Conservation (phyloP, 768 basidiomycete genomes). For the Mycena vulgaris region DNA sequence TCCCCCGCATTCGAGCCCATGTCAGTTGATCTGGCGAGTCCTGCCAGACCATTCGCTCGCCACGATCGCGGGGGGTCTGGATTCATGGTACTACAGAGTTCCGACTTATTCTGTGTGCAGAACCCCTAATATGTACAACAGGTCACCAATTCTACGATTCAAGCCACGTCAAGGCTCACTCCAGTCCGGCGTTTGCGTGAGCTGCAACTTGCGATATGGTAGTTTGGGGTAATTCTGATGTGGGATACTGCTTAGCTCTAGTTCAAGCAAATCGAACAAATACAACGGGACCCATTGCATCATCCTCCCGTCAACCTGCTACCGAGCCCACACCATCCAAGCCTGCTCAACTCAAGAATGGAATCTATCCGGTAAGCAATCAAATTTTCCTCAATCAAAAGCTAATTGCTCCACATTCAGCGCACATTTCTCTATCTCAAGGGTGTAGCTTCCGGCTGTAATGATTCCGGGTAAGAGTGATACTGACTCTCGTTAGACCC, state of each 20-base stretch:
- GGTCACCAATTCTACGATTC: background rate
- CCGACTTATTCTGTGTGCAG: background rate
- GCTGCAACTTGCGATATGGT: too few relatives aligned
- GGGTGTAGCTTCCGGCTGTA: background rate
- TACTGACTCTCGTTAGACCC: too few relatives aligned
- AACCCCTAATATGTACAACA: background rate
- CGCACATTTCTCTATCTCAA: background rate
- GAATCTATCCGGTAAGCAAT: slow-evolving; percentile 5
- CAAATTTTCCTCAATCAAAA: background rate
- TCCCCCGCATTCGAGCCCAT: background rate
- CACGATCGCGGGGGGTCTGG: background rate
- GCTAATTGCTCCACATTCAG: background rate
- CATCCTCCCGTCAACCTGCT: slow-evolving; percentile 5
- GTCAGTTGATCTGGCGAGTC: too few relatives aligned
- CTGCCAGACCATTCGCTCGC: background rate
- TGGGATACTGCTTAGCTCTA: background rate
- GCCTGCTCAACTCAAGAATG: background rate
- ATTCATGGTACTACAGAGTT: background rate
- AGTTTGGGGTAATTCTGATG: too few relatives aligned
- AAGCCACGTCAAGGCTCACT: background rate
- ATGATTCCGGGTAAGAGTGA: background rate
- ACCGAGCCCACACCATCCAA: background rate
- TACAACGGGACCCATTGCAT: background rate
- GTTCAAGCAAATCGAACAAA: background rate
- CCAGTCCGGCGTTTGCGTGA: slow-evolving; percentile 18